Conservation (phyloP, 1,284 basidiomycete genomes). For the Volvariella surrecta region DNA sequence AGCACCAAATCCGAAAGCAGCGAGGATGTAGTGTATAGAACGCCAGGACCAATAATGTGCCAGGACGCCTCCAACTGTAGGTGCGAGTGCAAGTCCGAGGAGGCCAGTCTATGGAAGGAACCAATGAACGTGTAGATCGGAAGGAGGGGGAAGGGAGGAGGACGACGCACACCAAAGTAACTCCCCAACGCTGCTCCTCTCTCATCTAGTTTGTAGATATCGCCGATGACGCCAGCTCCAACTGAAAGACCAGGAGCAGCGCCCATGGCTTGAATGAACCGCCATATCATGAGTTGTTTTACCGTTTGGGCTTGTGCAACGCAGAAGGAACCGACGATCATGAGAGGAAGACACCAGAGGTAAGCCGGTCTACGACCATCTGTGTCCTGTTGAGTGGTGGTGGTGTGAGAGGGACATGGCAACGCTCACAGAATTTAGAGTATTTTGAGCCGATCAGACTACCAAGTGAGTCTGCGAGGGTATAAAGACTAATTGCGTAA, state of each 20-base stretch:
- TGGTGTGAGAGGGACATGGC: no score
- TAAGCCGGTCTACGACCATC: conserved; percentile 51
- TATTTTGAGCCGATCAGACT: conserved; percentile 4
- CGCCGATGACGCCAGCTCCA: conserved; percentile 46
- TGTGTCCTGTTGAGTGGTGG: no score
- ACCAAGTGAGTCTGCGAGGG: conserved; percentile 8
- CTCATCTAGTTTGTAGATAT: conserved; percentile 44
- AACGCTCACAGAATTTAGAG: conserved; percentile 8
- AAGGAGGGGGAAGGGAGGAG: neutral
- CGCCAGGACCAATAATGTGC: conserved; percentile 57
- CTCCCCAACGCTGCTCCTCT: conserved; percentile 47
- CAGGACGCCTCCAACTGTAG: conserved; percentile 28
- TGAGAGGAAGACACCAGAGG: conserved; percentile 41
- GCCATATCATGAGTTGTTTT: conserved; percentile 39
- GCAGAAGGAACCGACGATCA: conserved; percentile 44
- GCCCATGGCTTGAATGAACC: conserved; percentile 51
- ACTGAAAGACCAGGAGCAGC: conserved; percentile 36
- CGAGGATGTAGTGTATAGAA: conserved; percentile 42
- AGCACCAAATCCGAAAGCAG: conserved; percentile 24
- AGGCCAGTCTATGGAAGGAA: conserved; percentile 29
- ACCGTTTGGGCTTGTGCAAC: conserved; percentile 36
- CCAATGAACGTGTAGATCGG: no score
- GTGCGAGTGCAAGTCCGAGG: conserved; percentile 27
- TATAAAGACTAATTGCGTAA: conserved; percentile 9
- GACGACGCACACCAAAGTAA: conserved; percentile 36